These are phyloP conservation scores for Nepenthes mirabilis DNA, from an alignment of 148 eudicot genomes.

Conservation along the genomic window DNA sequence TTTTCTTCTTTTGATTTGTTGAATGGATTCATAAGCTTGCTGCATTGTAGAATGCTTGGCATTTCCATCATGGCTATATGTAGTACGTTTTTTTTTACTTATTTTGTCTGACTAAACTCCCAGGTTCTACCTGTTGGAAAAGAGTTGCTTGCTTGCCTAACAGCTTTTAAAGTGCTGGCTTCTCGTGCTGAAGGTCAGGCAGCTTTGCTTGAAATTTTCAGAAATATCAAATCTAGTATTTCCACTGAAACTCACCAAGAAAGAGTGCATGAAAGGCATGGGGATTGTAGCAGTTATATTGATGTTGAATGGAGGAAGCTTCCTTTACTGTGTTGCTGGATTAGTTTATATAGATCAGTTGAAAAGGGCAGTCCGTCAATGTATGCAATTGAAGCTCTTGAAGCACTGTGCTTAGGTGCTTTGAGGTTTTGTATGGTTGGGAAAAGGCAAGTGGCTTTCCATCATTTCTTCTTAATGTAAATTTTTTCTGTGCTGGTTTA, in stretches of 20 bases:
- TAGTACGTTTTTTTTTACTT: not conserved
- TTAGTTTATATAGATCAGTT: conserved; percentile 44
- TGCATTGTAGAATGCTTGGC: not conserved
- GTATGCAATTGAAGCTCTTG: conserved; percentile 48
- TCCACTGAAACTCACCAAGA: conserved; percentile 28
- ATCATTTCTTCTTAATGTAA: not conserved
- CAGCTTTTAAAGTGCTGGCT: conserved; percentile 47
- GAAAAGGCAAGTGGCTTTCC: conserved; percentile 37
- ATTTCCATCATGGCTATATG: not conserved
- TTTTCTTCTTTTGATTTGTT: not conserved
- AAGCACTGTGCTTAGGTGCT: conserved; percentile 46
- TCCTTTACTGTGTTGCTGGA: conserved; percentile 72
- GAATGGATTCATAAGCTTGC: too few relatives aligned
- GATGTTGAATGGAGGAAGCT: conserved; percentile 47
- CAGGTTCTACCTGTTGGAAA: conserved; percentile 77
- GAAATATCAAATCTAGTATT: conserved; percentile 23
- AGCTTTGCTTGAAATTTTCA: conserved; percentile 42
- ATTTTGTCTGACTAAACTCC: too few relatives aligned
- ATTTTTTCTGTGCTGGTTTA: not conserved
- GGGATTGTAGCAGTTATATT: conserved; percentile 12
- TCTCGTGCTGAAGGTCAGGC: conserved; percentile 48
- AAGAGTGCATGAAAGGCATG: conserved; percentile 26
- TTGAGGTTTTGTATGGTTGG: conserved; percentile 63
- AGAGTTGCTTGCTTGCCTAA: conserved; percentile 68
- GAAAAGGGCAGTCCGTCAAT: conserved; percentile 45